Percentiles rank a stretch among this genome's conserved stretches.
Conservation (phyloP, 768 basidiomycete genomes). For the Lanmaoa pseudosensibilis region DNA sequence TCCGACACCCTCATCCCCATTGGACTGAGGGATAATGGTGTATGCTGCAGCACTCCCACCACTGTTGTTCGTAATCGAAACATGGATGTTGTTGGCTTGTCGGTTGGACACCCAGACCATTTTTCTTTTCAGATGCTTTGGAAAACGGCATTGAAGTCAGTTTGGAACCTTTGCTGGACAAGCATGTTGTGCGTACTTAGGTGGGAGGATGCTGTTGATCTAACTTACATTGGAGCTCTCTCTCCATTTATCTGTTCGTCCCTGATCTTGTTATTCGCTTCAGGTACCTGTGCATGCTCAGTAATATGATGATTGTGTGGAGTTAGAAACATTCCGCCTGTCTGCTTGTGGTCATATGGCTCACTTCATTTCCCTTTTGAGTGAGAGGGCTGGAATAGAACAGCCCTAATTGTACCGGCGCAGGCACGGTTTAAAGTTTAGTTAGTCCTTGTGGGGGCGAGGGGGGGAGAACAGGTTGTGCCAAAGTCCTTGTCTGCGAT, state of each 20-base stretch:
- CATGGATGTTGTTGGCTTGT: background rate
- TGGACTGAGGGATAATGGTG: background rate
- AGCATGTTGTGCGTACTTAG: background rate
- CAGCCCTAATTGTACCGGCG: too few relatives aligned
- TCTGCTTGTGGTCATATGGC: too few relatives aligned
- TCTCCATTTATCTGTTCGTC: too few relatives aligned
- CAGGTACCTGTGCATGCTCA: background rate
- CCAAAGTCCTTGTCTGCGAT: too few relatives aligned
- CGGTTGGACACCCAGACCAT: constrained; percentile 25
- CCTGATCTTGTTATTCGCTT: too few relatives aligned
- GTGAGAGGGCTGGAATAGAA: too few relatives aligned
- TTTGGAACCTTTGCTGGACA: background rate
- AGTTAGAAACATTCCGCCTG: too few relatives aligned
- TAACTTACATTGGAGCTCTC: background rate
- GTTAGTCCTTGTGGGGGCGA: too few relatives aligned
- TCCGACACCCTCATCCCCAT: background rate
- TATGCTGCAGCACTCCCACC: constrained; percentile 3
- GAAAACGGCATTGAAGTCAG: background rate
- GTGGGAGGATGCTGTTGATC: background rate
- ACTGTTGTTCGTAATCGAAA: constrained; percentile 10
- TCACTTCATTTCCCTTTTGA: too few relatives aligned
- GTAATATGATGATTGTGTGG: background rate
- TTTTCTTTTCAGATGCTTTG: background rate
- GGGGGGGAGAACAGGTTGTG: too few relatives aligned
- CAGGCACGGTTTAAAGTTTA: background rate